Percentiles rank a stretch among this genome's conserved stretches.
These are phyloP conservation scores for Sicyos edulis DNA, from an alignment of 306 rosid genomes.

Conservation along the genomic window DNA sequence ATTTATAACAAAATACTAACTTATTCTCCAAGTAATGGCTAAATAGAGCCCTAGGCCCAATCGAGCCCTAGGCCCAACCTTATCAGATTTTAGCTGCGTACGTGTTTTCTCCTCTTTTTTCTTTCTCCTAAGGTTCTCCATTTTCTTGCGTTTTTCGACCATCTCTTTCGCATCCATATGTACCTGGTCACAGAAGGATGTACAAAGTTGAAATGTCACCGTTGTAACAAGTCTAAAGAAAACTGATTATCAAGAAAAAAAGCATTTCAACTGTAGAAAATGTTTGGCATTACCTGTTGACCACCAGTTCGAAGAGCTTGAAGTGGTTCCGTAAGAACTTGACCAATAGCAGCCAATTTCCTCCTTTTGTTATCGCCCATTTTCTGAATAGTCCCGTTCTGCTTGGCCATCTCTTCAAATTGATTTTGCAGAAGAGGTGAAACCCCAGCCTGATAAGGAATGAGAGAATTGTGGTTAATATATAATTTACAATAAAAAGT, in stretches of 20 bases:
- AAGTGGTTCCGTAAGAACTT: conserved; percentile 82
- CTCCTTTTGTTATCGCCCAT: conserved; percentile 47
- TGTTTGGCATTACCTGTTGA: conserved; percentile 53
- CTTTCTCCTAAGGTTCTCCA: conserved; percentile 47
- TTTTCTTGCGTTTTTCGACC: conserved; percentile 43
- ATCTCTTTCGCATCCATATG: conserved; percentile 52
- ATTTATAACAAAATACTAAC: too few species aligned
- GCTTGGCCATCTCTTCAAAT: conserved; percentile 61
- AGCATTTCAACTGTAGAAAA: neutral
- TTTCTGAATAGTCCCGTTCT: conserved; percentile 40
- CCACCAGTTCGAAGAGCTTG: conserved; percentile 74
- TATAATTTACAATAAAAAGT: neutral
- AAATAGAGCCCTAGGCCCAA: too few species aligned
- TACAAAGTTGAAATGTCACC: conserved; percentile 5
- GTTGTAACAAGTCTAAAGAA: neutral
- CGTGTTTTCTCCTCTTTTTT: conserved; percentile 80
- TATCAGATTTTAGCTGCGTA: conserved; percentile 22
- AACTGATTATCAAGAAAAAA: neutral
- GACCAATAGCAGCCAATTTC: conserved; percentile 74
- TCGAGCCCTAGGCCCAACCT: too few species aligned
- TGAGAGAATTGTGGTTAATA: neutral
- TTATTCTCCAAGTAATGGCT: too few species aligned
- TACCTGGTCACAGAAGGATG: conserved; percentile 42
- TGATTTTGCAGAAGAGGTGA: conserved; percentile 78
- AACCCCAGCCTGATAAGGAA: conserved; percentile 65